phyloP scores from a whole-genome alignment of 2,329 filamentous ascomycete species.

The Phialocephala sp. region DNA sequence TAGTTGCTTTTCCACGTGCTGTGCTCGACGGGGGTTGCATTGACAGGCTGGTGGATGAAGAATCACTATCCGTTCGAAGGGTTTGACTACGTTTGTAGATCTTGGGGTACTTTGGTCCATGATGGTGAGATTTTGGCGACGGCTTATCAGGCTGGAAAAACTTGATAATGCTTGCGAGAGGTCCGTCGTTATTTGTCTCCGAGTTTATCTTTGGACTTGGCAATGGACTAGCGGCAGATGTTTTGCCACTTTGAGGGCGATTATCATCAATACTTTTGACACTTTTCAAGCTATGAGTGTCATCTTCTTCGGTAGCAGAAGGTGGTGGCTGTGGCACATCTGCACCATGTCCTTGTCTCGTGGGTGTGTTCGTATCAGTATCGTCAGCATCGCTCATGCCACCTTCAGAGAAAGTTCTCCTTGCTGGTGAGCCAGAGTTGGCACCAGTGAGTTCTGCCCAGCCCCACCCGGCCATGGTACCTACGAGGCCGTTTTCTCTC shows the following conservation, averaged over 20 bases:
- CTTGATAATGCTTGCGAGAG: slow-evolving; percentile 63
- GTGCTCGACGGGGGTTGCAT: slow-evolving; percentile 34
- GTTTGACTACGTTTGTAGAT: slow-evolving; percentile 84
- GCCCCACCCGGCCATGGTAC: slow-evolving; percentile 90
- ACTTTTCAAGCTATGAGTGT: slow-evolving; percentile 61
- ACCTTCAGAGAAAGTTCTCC: slow-evolving; percentile 33
- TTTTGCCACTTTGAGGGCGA: slow-evolving; percentile 27
- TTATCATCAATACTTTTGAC: slow-evolving; percentile 41
- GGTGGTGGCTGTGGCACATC: slow-evolving; percentile 74
- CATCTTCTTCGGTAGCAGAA: slow-evolving; percentile 71
- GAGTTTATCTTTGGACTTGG: slow-evolving; percentile 24
- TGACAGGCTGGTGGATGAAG: slow-evolving; percentile 27
- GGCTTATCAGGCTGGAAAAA: slow-evolving; percentile 70
- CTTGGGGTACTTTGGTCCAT: slow-evolving; percentile 66
- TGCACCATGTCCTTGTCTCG: slow-evolving; percentile 45
- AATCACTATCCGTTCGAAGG: slow-evolving; percentile 51
- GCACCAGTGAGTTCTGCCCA: slow-evolving; percentile 88
- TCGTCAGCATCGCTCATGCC: slow-evolving; percentile 35
- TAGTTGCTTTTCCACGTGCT: slow-evolving; percentile 42
- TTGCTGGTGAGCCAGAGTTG: slow-evolving; percentile 48
- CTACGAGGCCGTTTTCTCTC: slow-evolving; percentile 88
- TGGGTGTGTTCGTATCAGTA: slow-evolving; percentile 49
- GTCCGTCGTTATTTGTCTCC: slow-evolving; percentile 51
- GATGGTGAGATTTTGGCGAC: slow-evolving; percentile 52
- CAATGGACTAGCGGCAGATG: not conserved